Evolutionary conservation across 768 basidiomycete species (phyloP), one percentile per base, ranked within the genome.

Genomic region (Rhodotorula toruloides): DNA sequence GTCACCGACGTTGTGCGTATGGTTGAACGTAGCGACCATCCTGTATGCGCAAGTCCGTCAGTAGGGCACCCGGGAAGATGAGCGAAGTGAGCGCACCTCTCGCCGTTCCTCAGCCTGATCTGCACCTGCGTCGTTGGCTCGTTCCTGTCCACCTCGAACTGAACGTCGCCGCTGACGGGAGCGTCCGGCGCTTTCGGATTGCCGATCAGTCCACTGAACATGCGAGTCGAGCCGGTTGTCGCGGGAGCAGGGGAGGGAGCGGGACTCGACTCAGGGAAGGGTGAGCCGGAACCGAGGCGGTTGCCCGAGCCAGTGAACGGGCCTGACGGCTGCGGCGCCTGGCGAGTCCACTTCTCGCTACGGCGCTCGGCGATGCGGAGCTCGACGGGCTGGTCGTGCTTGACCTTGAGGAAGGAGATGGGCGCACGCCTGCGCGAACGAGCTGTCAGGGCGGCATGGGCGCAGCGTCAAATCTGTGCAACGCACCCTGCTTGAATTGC

Each of bases 111-210:
- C 59, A 98, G 75, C 60, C 96, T 82, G 63, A 98, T 83, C 79
- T 97, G 96, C 17, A 98, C 81, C 76, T 85, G 90, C 47, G 93
- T 96, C 53, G 86, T 88, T 10, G 94, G 93, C 76, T 83, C 81
- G 22, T 79, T 83, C 76, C 84, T 84, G 75, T 98, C 91, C 14
- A 97, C 90, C 76, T 87, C 85, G 74, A 92, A 94, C 59, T 79
- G 79, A 17, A 86, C 55, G 9, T 27, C 27, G n/a, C n/a, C n/a
- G n/a, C n/a, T n/a, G n/a, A n/a, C n/a, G n/a, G n/a, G n/a, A n/a
- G n/a, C n/a, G 53, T 12, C n/a, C 31, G 22, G 25, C 37, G 7
- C n/a, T 31, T 21, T 0, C 25, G 25, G n/a, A 32, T 34, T 10
- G 4, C 13, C n/a, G 22, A 17, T 19, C 19, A 49, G n/a, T 5